These are phyloP conservation scores for Auricularia cornea DNA, from an alignment of 768 basidiomycete species.

Conservation along the genomic window DNA sequence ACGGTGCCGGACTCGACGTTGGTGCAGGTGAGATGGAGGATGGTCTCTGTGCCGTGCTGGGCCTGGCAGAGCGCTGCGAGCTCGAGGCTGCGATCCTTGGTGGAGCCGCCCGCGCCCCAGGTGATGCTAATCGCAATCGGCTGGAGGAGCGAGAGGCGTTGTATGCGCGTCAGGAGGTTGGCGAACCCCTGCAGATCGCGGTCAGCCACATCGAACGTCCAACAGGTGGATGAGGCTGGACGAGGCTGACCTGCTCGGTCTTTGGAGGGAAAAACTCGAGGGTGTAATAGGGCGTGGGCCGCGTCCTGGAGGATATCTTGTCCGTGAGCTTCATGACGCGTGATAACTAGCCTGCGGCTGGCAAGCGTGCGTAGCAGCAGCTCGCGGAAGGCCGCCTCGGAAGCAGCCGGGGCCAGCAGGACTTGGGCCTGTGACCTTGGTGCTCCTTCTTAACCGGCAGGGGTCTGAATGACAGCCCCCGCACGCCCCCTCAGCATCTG, in stretches of 20 bases:
- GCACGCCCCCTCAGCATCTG: no score
- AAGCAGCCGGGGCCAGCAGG: background rate
- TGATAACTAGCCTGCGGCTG: background rate
- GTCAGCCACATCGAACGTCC: slow-evolving; percentile 1
- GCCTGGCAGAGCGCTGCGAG: slow-evolving; percentile 71
- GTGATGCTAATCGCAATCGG: slow-evolving; percentile 88
- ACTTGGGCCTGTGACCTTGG: background rate
- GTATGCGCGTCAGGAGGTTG: slow-evolving; percentile 83
- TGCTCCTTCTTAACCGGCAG: background rate
- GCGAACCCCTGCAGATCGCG: slow-evolving; percentile 65
- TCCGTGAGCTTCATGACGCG: slow-evolving; percentile 61
- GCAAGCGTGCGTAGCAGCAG: background rate
- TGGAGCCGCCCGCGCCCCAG: slow-evolving; percentile 96
- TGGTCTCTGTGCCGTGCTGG: slow-evolving; percentile 71
- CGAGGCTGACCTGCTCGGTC: slow-evolving; percentile 74
- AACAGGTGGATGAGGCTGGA: slow-evolving; percentile 4
- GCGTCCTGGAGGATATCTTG: slow-evolving; percentile 43
- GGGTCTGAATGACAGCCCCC: no score
- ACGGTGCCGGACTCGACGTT: slow-evolving; percentile 90
- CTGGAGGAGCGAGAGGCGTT: slow-evolving; percentile 63
- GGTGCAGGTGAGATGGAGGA: slow-evolving; percentile 94
- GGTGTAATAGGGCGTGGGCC: slow-evolving; percentile 65
- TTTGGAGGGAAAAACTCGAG: slow-evolving; percentile 98
- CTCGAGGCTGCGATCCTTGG: slow-evolving; percentile 79
- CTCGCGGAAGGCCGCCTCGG: background rate